Percentiles rank a stretch among this genome's conserved stretches.
Conservation (phyloP, 176 grass and related monocot species). For the Ampelocalamus luodianensis region DNA sequence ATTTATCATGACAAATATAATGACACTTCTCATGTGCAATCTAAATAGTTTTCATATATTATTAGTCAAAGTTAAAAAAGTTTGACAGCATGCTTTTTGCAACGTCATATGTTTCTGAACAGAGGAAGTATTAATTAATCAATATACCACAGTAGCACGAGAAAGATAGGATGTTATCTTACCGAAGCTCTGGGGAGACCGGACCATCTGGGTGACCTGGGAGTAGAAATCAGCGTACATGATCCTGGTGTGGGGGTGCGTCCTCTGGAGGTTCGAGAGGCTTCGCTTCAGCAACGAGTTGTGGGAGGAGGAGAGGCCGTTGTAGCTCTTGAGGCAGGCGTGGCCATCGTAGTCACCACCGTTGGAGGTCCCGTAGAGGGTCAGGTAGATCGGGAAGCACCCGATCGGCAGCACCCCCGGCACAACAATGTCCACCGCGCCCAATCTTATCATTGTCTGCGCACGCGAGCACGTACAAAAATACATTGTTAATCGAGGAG, state of each 20-base stretch:
- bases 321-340: slow-evolving; percentile 62
- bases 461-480: too few relatives aligned
- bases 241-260: slow-evolving; percentile 54
- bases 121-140: not conserved
- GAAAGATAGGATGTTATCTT: not conserved
- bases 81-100: too few relatives aligned
- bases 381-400: slow-evolving; percentile 66
- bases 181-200: slow-evolving; percentile 50
- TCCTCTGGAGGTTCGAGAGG: slow-evolving; percentile 49
- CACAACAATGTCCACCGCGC: slow-evolving; percentile 62
- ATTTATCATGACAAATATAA: too few relatives aligned
- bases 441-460: slow-evolving; percentile 43
- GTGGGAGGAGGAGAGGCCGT: slow-evolving; percentile 64
- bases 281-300: slow-evolving; percentile 52
- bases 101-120: too few relatives aligned
- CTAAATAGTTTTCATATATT: too few relatives aligned
- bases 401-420: slow-evolving; percentile 66
- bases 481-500: not conserved
- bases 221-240: slow-evolving; percentile 73
- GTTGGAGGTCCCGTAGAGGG: slow-evolving; percentile 57
- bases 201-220: slow-evolving; percentile 51
- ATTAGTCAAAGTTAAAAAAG: too few relatives aligned
- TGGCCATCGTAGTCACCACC: slow-evolving; percentile 53
- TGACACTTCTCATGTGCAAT: too few relatives aligned
- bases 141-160: not conserved